These are phyloP conservation scores for Nowakowskiella sp. DNA, from an alignment of 192 early-diverging fungal genomes.

Conservation along the genomic window DNA sequence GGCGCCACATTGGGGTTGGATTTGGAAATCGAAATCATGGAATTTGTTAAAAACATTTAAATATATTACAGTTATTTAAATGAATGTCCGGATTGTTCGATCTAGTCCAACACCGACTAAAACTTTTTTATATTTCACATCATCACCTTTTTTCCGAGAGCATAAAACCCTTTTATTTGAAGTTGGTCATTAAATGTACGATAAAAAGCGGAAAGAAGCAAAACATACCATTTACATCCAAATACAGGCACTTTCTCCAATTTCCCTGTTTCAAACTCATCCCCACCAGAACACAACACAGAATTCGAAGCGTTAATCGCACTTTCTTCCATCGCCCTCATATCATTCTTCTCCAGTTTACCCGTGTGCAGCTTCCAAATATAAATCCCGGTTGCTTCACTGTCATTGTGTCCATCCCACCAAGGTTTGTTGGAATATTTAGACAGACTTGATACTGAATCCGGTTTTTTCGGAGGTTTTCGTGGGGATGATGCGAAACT, in stretches of 20 bases:
- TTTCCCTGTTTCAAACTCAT: not conserved
- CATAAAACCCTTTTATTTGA: conserved; percentile 7
- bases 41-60: too few species aligned
- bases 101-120: conserved; percentile 22
- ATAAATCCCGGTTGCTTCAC: conserved; percentile 30
- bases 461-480: conserved; percentile 1
- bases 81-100: conserved; percentile 10
- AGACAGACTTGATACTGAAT: not conserved
- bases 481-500: conserved; percentile 9
- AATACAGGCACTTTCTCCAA: conserved; percentile 10
- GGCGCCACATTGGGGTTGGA: too few species aligned
- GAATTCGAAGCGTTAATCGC: conserved; percentile 1
- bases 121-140: conserved; percentile 8
- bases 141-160: not conserved
- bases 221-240: conserved; percentile 34
- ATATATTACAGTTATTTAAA: too few species aligned
- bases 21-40: too few species aligned
- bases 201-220: not conserved
- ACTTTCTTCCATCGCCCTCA: conserved; percentile 34
- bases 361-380: conserved; percentile 46
- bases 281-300: not conserved
- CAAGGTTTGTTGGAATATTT: not conserved
- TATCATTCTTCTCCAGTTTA: conserved; percentile 36
- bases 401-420: not conserved
- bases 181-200: not conserved